Percentiles rank a stretch among this genome's conserved stretches.
phyloP scores from a whole-genome alignment of 495 filamentous ascomycete species.

The Halenospora varia region DNA sequence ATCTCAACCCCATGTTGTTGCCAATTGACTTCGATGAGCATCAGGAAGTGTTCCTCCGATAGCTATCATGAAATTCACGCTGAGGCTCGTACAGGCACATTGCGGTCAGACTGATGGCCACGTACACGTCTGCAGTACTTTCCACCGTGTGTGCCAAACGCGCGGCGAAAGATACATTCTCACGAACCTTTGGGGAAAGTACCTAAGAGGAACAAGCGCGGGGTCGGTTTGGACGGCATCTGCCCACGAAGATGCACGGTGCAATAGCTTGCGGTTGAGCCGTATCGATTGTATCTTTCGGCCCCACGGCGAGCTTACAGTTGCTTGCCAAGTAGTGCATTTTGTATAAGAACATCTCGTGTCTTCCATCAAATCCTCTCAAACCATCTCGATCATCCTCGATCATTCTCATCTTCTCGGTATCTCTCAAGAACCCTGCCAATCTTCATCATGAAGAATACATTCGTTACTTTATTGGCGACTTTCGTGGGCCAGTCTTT shows the following conservation, averaged over 20 bases:
- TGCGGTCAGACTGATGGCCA: background rate
- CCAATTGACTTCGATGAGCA: background rate
- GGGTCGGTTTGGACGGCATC: no score
- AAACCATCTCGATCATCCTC: background rate
- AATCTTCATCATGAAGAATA: constrained; percentile 14
- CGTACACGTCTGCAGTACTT: background rate
- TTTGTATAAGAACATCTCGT: background rate
- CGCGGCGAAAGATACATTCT: background rate
- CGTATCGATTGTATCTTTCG: background rate
- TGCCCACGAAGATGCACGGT: no score
- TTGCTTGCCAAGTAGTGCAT: background rate
- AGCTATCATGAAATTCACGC: background rate
- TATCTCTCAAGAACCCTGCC: background rate
- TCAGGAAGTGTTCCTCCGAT: background rate
- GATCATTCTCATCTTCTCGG: constrained; percentile 3
- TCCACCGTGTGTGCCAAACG: background rate
- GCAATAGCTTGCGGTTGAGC: background rate
- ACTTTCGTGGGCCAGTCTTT: constrained; percentile 6
- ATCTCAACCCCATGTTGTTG: background rate
- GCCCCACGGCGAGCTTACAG: background rate
- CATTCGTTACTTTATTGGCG: constrained; percentile 3
- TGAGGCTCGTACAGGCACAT: background rate
- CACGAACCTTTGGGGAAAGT: background rate
- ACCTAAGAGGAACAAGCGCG: background rate
- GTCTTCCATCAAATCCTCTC: background rate